Conservation (phyloP, 192 early-diverging fungal genomes). For the Phlyctochytrium bullatum region DNA sequence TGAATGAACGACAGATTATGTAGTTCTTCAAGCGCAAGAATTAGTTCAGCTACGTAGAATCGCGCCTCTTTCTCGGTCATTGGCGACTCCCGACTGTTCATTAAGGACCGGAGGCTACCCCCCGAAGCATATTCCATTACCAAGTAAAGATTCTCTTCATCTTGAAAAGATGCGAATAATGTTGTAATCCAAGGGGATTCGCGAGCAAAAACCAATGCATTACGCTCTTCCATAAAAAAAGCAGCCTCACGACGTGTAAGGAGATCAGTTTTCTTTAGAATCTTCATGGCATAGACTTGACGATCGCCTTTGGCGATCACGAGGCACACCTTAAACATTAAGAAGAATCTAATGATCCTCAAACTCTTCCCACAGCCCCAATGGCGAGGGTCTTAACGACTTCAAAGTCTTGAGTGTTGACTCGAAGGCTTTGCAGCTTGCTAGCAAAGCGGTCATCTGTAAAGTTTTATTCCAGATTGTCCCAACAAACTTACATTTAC, state of each 20-base stretch:
- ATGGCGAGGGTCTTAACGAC: slow-evolving; percentile 70
- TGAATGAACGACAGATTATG: slow-evolving; percentile 67
- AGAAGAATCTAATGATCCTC: slow-evolving; percentile 10
- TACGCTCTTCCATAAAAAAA: slow-evolving; percentile 84
- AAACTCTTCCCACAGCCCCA: slow-evolving; percentile 69
- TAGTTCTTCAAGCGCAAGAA: slow-evolving; percentile 69
- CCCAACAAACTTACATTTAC: slow-evolving; percentile 36
- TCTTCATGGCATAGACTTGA: slow-evolving; percentile 79
- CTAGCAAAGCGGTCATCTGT: slow-evolving; percentile 44
- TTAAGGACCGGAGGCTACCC: slow-evolving; percentile 72
- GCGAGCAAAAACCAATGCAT: slow-evolving; percentile 65
- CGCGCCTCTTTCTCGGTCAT: slow-evolving; percentile 62
- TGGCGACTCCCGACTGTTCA: slow-evolving; percentile 45
- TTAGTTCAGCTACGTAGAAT: slow-evolving; percentile 77
- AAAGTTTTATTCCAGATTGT: background rate
- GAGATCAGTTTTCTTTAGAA: slow-evolving; percentile 69
- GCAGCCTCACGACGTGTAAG: slow-evolving; percentile 73
- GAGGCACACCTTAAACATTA: slow-evolving; percentile 72
- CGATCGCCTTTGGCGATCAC: slow-evolving; percentile 69
- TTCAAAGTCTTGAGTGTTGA: slow-evolving; percentile 76
- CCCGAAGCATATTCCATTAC: slow-evolving; percentile 60
- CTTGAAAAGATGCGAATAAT: slow-evolving; percentile 56
- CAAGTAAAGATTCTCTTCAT: slow-evolving; percentile 55
- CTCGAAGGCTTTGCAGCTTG: slow-evolving; percentile 46
- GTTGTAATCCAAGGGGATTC: slow-evolving; percentile 51